Percentiles rank a stretch among this genome's conserved stretches.
Conservation (phyloP, 2,329 filamentous ascomycete genomes). For the Zymoseptoria brevis region DNA sequence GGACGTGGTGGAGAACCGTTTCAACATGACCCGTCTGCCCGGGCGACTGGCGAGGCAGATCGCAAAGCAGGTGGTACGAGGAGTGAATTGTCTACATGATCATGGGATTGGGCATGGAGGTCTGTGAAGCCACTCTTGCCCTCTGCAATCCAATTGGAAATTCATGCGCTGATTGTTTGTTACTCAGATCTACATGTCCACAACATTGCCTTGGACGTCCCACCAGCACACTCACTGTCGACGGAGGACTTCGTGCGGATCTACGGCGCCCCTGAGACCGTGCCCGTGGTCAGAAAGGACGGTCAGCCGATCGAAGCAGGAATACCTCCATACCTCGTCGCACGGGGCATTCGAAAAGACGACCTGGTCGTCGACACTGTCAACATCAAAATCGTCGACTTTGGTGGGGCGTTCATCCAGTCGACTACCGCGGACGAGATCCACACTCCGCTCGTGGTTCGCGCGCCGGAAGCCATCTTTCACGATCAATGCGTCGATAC, state of each 20-base stretch:
- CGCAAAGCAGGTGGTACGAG: constrained; percentile 1
- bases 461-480: constrained; percentile 34
- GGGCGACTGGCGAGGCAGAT: background rate
- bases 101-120: constrained; percentile 2
- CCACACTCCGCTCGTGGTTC: constrained; percentile 29
- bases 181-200: background rate
- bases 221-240: constrained; percentile 11
- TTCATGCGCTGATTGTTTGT: background rate
- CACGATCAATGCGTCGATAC: constrained; percentile 26
- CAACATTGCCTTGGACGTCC: constrained; percentile 11
- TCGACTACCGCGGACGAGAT: constrained; percentile 21
- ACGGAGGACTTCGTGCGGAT: constrained; percentile 19
- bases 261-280: constrained; percentile 16
- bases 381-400: constrained; percentile 31
- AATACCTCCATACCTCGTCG: constrained; percentile 9
- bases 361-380: background rate
- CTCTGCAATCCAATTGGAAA: background rate
- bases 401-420: constrained; percentile 31
- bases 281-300: constrained; percentile 14
- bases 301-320: constrained; percentile 13
- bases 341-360: constrained; percentile 16
- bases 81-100: constrained; percentile 1
- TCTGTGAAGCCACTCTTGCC: constrained; percentile 17
- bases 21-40: background rate
- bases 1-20: background rate